Evolutionary conservation across 345 rosid genomes (phyloP).

Genomic region (Hevea brasiliensis): DNA sequence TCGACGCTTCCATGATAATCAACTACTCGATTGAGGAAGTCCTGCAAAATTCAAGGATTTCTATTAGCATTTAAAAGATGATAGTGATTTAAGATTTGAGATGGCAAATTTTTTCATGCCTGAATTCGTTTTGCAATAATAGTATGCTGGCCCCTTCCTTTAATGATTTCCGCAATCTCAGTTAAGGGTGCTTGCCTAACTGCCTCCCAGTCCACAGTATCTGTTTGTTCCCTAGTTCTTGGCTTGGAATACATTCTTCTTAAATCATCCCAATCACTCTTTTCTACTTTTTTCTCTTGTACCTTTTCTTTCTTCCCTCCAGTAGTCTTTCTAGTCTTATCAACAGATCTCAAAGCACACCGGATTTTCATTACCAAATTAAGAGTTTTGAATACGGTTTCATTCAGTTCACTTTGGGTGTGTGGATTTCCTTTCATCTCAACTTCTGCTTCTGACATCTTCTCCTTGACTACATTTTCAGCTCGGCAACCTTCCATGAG

Average conservation of each 20-base stretch:
- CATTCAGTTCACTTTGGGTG: not conserved
- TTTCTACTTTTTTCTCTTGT: conserved; percentile 11
- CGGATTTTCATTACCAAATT: not conserved
- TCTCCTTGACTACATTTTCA: not conserved
- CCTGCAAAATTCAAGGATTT: conserved; percentile 22
- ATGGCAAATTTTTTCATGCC: conserved; percentile 27
- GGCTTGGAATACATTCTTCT: conserved; percentile 35
- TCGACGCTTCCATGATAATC: conserved; percentile 45
- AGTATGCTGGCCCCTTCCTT: conserved; percentile 51
- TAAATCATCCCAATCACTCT: conserved; percentile 46
- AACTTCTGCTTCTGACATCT: not conserved
- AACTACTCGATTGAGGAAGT: conserved; percentile 43
- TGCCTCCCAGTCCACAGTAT: conserved; percentile 62
- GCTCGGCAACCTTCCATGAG: not conserved
- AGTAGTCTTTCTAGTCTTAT: not conserved
- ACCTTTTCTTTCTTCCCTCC: conserved; percentile 20
- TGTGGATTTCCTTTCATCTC: not conserved
- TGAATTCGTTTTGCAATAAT: conserved; percentile 42
- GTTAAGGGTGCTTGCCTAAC: conserved; percentile 35
- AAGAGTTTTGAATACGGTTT: not conserved
- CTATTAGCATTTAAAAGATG: not conserved
- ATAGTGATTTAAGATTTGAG: not conserved
- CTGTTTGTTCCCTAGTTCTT: conserved; percentile 38
- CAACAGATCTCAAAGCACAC: not conserved
- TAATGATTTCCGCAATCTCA: conserved; percentile 37